Evolutionary conservation across 169 alveolate species (phyloP).

Genomic region (Plasmodium sp.): DNA sequence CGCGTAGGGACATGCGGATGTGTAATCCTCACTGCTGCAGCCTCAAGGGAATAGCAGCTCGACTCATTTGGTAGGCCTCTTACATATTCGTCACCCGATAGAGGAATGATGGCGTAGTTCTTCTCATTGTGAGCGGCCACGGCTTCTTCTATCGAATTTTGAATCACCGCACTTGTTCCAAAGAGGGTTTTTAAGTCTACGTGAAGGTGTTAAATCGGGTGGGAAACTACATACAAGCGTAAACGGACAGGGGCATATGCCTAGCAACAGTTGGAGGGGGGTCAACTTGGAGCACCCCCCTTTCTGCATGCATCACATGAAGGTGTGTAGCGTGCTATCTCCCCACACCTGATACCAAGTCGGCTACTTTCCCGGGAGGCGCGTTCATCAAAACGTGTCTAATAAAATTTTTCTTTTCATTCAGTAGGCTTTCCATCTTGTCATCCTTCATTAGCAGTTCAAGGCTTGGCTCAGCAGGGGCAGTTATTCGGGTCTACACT

Average conservation of each 20-base stretch:
- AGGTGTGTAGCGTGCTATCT: not conserved
- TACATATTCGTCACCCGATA: slow-evolving; percentile 42
- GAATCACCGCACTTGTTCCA: slow-evolving; percentile 50
- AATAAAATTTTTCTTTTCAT: slow-evolving; percentile 71
- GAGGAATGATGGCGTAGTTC: slow-evolving; percentile 18
- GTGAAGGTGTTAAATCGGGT: not conserved
- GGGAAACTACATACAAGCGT: not conserved
- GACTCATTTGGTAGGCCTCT: not conserved
- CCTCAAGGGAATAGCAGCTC: not conserved
- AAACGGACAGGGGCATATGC: not conserved
- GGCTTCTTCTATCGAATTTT: slow-evolving; percentile 24
- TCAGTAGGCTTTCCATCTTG: slow-evolving; percentile 32
- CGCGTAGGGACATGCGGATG: not conserved
- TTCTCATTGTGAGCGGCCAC: slow-evolving; percentile 42
- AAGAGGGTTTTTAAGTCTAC: slow-evolving; percentile 36
- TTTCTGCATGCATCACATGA: not conserved
- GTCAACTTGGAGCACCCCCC: not conserved
- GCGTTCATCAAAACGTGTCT: slow-evolving; percentile 54
- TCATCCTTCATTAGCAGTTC: not conserved
- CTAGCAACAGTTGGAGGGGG: not conserved
- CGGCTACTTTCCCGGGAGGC: slow-evolving; percentile 55
- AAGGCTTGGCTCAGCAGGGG: not conserved
- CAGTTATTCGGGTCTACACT: not conserved
- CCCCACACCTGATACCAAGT: slow-evolving; percentile 46
- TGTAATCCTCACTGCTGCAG: not conserved